Percentiles rank a stretch among this genome's conserved stretches.
These are phyloP conservation scores for Quercus suber DNA, from an alignment of 306 rosid genomes.

Conservation along the genomic window DNA sequence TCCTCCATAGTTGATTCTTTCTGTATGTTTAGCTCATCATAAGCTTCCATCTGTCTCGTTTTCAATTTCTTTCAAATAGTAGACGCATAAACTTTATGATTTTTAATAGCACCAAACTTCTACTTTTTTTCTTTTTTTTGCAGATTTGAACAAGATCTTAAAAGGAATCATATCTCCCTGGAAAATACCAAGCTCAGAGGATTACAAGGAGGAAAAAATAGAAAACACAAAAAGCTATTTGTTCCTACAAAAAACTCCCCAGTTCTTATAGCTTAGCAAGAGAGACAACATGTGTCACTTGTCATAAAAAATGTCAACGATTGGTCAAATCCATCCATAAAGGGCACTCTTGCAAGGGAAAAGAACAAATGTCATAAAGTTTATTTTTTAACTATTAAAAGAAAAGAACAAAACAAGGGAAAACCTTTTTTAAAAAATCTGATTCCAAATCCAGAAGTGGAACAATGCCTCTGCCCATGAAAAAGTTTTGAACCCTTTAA, in stretches of 20 bases:
- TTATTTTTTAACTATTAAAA: neutral
- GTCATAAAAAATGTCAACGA: neutral
- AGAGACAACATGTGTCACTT: neutral
- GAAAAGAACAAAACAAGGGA: neutral
- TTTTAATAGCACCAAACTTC: neutral
- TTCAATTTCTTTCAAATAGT: too few species aligned
- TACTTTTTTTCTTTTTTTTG: too few species aligned
- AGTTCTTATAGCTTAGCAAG: neutral
- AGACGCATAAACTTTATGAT: neutral
- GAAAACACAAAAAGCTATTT: neutral
- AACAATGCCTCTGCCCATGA: neutral
- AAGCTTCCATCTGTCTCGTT: too few species aligned
- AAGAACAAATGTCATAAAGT: too few species aligned
- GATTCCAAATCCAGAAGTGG: neutral
- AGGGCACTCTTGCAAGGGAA: neutral
- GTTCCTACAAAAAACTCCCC: neutral
- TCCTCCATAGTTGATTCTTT: too few species aligned
- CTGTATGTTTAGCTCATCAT: too few species aligned
- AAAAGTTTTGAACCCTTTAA: neutral
- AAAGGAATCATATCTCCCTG: too few species aligned
- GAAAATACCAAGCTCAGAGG: neutral
- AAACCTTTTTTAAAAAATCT: neutral
- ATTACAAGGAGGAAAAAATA: neutral
- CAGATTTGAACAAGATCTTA: too few species aligned
- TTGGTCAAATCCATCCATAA: neutral